These are phyloP conservation scores for Melastoma malabathricum DNA, from an alignment of 345 rosid species.

Conservation along the genomic window DNA sequence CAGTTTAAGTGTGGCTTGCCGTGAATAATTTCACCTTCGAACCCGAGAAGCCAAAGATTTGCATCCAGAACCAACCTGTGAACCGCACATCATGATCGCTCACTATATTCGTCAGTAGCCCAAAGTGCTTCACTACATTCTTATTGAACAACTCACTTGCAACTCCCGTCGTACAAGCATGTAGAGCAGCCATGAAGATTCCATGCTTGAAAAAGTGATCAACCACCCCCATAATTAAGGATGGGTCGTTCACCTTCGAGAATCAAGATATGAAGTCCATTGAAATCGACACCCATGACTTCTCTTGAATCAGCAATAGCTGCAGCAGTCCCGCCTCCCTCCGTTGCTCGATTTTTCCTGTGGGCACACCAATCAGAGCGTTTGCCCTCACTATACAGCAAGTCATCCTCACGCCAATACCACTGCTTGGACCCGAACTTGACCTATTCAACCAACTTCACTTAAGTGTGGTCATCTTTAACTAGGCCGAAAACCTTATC, in stretches of 20 bases:
- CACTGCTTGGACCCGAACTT: too few species aligned
- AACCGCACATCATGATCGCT: neutral
- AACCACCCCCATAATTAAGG: neutral
- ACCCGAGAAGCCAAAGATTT: conserved; percentile 1
- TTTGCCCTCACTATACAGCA: too few species aligned
- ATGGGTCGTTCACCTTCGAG: neutral
- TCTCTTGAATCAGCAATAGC: neutral
- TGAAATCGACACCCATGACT: neutral
- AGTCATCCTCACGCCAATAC: too few species aligned
- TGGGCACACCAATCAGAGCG: neutral
- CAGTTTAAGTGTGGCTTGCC: neutral
- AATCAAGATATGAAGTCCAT: neutral
- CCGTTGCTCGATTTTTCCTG: neutral
- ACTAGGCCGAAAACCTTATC: too few species aligned
- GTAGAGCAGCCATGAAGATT: neutral
- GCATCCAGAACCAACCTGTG: neutral
- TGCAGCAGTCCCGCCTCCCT: neutral
- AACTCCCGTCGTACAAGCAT: neutral
- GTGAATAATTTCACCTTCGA: neutral
- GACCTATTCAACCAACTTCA: too few species aligned
- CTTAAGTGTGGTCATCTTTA: too few species aligned
- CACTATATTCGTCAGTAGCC: neutral
- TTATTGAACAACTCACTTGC: neutral
- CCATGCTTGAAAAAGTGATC: neutral
- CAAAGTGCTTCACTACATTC: conserved; percentile 1